Conservation (phyloP, 2,329 filamentous ascomycete genomes). For the Penicillium frequentans region DNA sequence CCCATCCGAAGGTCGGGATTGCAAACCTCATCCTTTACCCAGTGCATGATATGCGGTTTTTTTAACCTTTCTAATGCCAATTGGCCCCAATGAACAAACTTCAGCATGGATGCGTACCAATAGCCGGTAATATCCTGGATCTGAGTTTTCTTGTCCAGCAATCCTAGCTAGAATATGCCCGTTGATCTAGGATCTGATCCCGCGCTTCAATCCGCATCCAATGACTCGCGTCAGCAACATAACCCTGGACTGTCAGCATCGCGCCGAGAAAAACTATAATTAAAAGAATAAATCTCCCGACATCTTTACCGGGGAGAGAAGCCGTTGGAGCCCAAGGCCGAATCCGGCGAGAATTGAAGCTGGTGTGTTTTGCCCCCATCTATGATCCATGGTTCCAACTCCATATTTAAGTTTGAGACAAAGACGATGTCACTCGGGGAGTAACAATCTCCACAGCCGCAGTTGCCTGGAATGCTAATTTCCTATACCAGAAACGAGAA, state of each 20-base stretch:
- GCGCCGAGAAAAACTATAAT: neutral
- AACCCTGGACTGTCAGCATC: constrained; percentile 1
- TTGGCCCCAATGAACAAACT: neutral
- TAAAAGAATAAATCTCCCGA: neutral
- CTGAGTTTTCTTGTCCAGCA: constrained; percentile 9
- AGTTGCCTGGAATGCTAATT: neutral
- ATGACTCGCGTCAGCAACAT: constrained; percentile 1
- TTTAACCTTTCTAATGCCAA: neutral
- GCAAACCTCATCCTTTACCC: neutral
- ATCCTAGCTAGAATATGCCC: constrained; percentile 16
- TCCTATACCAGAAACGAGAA: neutral
- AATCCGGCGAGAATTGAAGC: neutral
- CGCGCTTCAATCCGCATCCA: constrained; percentile 2
- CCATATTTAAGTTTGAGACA: constrained; percentile 12
- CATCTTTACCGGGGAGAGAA: neutral
- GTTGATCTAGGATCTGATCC: constrained; percentile 21
- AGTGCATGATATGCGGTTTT: neutral
- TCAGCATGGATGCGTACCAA: constrained; percentile 2
- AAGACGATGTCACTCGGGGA: constrained; percentile 4
- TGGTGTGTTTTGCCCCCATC: constrained; percentile 6
- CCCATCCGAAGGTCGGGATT: constrained; percentile 4
- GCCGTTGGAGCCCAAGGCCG: constrained; percentile 10
- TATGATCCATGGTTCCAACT: constrained; percentile 7
- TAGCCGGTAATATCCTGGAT: constrained; percentile 12
- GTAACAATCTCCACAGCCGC: constrained; percentile 4